phyloP scores from a whole-genome alignment of 495 filamentous ascomycete species.

The Sordaria brevicollis region DNA sequence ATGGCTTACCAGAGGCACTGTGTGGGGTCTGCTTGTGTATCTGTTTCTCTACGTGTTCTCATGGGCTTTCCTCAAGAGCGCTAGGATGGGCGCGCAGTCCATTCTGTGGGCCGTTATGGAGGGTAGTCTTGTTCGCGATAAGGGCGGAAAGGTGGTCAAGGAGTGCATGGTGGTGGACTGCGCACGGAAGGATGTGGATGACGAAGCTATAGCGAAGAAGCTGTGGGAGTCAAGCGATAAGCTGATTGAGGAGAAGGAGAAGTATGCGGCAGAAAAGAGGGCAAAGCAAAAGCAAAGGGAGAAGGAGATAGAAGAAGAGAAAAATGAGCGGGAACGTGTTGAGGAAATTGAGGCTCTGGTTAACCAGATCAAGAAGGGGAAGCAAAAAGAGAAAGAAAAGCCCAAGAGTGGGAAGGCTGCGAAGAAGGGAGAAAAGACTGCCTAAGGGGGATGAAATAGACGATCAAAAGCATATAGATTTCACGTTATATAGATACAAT shows the following conservation, averaged over 20 bases:
- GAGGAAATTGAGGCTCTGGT: slow-evolving; percentile 35
- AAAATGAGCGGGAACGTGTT: slow-evolving; percentile 27
- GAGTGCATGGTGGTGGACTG: slow-evolving; percentile 73
- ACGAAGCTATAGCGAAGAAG: slow-evolving; percentile 67
- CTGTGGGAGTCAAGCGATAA: slow-evolving; percentile 84
- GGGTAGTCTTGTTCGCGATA: slow-evolving; percentile 46
- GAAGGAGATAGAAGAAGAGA: slow-evolving; percentile 30
- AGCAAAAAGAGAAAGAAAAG: slow-evolving; percentile 23
- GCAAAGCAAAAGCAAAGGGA: slow-evolving; percentile 42
- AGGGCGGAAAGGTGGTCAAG: slow-evolving; percentile 67
- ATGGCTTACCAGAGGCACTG: slow-evolving; percentile 72
- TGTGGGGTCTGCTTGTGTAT: slow-evolving; percentile 76
- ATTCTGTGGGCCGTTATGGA: slow-evolving; percentile 84
- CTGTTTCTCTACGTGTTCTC: slow-evolving; percentile 65
- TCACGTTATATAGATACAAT: not conserved
- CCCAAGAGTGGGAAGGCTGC: slow-evolving; percentile 12
- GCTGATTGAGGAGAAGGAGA: slow-evolving; percentile 74
- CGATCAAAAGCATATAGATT: not conserved
- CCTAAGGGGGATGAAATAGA: slow-evolving; percentile 3
- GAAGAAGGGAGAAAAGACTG: slow-evolving; percentile 9
- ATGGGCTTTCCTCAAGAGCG: slow-evolving; percentile 82
- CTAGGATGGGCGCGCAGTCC: slow-evolving; percentile 73
- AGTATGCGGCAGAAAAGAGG: slow-evolving; percentile 71
- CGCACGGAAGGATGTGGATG: slow-evolving; percentile 60
- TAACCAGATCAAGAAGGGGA: slow-evolving; percentile 29